phyloP scores from a whole-genome alignment of 192 early-diverging fungal species.

The Backusella tarrabulga region DNA sequence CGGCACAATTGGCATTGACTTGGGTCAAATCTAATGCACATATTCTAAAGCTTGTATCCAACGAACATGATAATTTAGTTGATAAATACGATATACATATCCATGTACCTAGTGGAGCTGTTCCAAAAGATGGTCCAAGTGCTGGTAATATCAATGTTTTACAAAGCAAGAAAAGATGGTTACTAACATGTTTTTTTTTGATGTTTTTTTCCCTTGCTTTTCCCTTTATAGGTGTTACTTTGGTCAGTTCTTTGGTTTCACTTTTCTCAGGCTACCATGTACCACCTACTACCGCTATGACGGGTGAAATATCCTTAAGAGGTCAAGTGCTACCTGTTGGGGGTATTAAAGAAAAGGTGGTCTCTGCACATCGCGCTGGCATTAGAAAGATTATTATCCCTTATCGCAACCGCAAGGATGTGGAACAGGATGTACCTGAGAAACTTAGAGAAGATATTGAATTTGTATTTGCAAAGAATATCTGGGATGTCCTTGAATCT shows the following conservation, averaged over 20 bases:
- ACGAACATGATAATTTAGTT: constrained; percentile 38
- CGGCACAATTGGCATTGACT: constrained; percentile 67
- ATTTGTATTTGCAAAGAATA: constrained; percentile 61
- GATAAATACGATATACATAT: constrained; percentile 71
- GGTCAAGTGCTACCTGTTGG: constrained; percentile 82
- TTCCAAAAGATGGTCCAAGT: constrained; percentile 82
- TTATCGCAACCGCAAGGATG: constrained; percentile 66
- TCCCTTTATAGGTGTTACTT: constrained; percentile 45
- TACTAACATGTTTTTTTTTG: background rate
- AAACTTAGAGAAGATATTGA: constrained; percentile 64
- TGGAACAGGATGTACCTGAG: constrained; percentile 65
- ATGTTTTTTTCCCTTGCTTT: background rate
- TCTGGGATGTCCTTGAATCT: constrained; percentile 60
- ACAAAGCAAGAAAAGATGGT: background rate
- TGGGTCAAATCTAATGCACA: constrained; percentile 72
- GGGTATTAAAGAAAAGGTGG: constrained; percentile 85
- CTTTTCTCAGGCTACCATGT: constrained; percentile 61
- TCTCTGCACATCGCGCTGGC: constrained; percentile 77
- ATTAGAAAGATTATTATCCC: constrained; percentile 73
- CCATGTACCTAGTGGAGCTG: constrained; percentile 79
- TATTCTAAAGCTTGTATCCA: constrained; percentile 48
- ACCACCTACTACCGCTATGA: constrained; percentile 66
- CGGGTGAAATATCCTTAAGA: constrained; percentile 82
- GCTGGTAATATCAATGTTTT: constrained; percentile 29
- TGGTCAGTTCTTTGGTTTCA: constrained; percentile 79